Conservation (phyloP, 495 filamentous ascomycete genomes). For the Apodospora peruviana region DNA sequence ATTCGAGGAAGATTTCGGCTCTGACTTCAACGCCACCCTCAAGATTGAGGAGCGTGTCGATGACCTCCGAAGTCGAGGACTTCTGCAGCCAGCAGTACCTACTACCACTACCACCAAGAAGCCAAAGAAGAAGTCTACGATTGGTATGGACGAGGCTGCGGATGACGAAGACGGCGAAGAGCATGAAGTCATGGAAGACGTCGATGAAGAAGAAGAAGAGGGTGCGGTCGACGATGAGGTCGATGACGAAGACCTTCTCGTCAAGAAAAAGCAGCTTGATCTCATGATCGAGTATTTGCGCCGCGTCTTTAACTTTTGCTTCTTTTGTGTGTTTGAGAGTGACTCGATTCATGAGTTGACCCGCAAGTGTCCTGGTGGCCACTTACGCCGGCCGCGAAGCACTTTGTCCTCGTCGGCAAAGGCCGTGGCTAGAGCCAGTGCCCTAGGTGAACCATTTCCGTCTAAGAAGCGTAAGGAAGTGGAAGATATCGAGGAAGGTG, state of each 20-base stretch:
- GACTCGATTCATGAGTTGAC: slow-evolving; percentile 94
- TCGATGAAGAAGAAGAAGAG: slow-evolving; percentile 68
- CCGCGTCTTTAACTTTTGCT: slow-evolving; percentile 96
- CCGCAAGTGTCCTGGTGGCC: slow-evolving; percentile 92
- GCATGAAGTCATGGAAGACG: slow-evolving; percentile 57
- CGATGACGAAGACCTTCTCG: slow-evolving; percentile 82
- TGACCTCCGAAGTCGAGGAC: slow-evolving; percentile 64
- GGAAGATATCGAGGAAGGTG: slow-evolving; percentile 61
- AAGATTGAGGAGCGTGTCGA: slow-evolving; percentile 86
- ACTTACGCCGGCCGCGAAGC: slow-evolving; percentile 82
- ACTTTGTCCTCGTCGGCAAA: slow-evolving; percentile 78
- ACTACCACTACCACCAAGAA: slow-evolving; percentile 60
- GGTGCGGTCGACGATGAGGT: slow-evolving; percentile 76
- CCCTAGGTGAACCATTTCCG: slow-evolving; percentile 72
- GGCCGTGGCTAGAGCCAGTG: slow-evolving; percentile 77
- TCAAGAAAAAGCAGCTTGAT: slow-evolving; percentile 95
- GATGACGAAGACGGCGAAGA: slow-evolving; percentile 70
- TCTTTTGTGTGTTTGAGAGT: slow-evolving; percentile 98
- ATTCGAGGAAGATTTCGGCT: slow-evolving; percentile 75
- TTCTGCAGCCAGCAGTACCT: slow-evolving; percentile 59
- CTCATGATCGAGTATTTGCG: slow-evolving; percentile 94
- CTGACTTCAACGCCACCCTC: slow-evolving; percentile 60
- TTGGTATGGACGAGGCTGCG: slow-evolving; percentile 62
- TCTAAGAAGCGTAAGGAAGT: slow-evolving; percentile 64
- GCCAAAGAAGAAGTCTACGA: slow-evolving; percentile 46